Evolutionary conservation across 148 eudicot species (phyloP), one percentile per base, ranked within the genome.

Genomic region (Euryodendron excelsum): DNA sequence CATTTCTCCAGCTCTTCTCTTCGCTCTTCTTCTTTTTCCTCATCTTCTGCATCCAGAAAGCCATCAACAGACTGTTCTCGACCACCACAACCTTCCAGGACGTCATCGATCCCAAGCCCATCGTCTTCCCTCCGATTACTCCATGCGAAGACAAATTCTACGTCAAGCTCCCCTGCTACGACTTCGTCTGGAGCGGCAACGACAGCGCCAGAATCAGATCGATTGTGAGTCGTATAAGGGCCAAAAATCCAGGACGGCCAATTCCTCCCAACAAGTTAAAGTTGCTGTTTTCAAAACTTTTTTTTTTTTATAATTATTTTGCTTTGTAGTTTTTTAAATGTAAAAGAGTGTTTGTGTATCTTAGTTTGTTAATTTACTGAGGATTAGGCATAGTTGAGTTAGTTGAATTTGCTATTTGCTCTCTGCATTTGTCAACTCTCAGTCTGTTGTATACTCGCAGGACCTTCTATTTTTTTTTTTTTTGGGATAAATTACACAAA

Each of bases 11-110:
- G n/a, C 81, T 94, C 20, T 92, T 92, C 82, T 87, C 98, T 4
- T 91, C 98, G 0, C 78, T 94, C 37, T 83, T 94, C 73, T 94
- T 92, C 91, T 90, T 94, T 12, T 89, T 88, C 81, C 82, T 93
- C 70, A 79, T 92, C 71, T 92, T 88, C 83, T 83, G 84, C 72
- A 90, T 92, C 25, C 94, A 92, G 66, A 73, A 81, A 53, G 91
- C 97, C 0, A 80, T 88, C 50, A 83, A 89, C 36, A 62, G 88
- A 12, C 86, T 88, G 0, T 80, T 45, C 80, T 50, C 73, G 0
- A 77, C 85, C 10, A 80, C 98, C 8, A 84, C 96, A 1, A 36
- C 84, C 14, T 92, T 52, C 78, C 50, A 91, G 2, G 76, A 65
- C 63, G 82, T 90, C 31, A 1, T 39, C 12, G 88, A 92, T 48